Conservation (phyloP, 2,329 filamentous ascomycete species). For the Dactylellina cionopaga region DNA sequence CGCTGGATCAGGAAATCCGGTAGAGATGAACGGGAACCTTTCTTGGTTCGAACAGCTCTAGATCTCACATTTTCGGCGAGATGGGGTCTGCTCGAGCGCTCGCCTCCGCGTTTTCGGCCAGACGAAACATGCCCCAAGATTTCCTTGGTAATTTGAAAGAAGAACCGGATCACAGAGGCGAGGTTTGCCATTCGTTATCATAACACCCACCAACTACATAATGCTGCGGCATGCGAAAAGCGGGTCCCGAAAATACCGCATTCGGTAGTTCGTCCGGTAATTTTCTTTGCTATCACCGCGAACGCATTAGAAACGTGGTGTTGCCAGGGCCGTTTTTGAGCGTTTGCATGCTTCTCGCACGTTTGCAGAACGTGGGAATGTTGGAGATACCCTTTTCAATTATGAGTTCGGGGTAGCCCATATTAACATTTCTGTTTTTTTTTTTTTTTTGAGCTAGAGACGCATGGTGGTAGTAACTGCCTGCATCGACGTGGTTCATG, state of each 20-base stretch:
- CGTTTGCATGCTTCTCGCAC: conserved; percentile 21
- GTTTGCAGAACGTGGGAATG: conserved; percentile 13
- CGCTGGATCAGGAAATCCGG: conserved; percentile 38
- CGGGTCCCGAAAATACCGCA: conserved; percentile 14
- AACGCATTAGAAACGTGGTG: conserved; percentile 29
- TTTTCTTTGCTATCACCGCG: not conserved
- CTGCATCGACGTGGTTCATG: conserved; percentile 3
- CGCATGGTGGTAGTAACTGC: not conserved
- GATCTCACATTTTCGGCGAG: conserved; percentile 7
- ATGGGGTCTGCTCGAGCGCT: not conserved
- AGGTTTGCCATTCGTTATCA: conserved; percentile 26
- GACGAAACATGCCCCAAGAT: conserved; percentile 15
- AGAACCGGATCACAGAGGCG: conserved; percentile 31
- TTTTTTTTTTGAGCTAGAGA: not conserved
- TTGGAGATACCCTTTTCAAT: not conserved
- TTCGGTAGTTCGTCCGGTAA: conserved; percentile 24
- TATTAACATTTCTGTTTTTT: conserved; percentile 26
- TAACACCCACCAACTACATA: conserved; percentile 17
- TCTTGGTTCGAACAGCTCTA: not conserved
- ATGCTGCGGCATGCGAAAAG: conserved; percentile 35
- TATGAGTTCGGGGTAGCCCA: not conserved
- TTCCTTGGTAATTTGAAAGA: conserved; percentile 24
- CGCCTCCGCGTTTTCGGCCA: conserved; percentile 24
- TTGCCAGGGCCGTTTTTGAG: not conserved
- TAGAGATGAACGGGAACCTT: conserved; percentile 28